A percentile compares a stretch with the other conserved stretches of the same genome.
phyloP scores from a whole-genome alignment of 148 eudicot genomes.

The Oxyria digyna region DNA sequence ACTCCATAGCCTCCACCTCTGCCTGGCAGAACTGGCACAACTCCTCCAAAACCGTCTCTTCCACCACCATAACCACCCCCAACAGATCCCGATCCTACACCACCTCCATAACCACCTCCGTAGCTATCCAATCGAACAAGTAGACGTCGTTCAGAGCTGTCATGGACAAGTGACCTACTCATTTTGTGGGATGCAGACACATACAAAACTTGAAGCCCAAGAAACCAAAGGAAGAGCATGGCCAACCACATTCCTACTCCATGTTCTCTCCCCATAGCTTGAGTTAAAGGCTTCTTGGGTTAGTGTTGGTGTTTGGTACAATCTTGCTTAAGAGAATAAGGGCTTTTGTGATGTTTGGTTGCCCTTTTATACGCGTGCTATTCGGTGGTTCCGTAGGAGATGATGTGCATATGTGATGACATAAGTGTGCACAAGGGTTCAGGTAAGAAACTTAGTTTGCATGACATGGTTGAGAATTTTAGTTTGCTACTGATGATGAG shows the following conservation, averaged over 20 bases:
- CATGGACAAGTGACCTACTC: background rate
- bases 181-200: background rate
- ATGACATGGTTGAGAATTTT: constrained; percentile 2
- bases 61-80: background rate
- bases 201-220: background rate
- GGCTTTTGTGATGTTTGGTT: background rate
- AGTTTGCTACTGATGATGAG: background rate
- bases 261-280: background rate
- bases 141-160: background rate
- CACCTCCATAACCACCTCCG: background rate
- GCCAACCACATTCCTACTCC: background rate
- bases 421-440: background rate
- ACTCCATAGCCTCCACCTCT: background rate
- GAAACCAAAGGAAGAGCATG: background rate
- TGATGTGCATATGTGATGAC: background rate
- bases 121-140: background rate
- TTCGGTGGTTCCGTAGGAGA: background rate
- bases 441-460: background rate
- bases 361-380: background rate
- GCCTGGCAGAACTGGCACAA: background rate
- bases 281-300: background rate
- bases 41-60: background rate
- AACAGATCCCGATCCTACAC: background rate
- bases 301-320: background rate
- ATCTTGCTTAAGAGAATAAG: background rate